A percentile compares a stretch with the other conserved stretches of the same genome.
Evolutionary conservation across 257 asterid species (phyloP).

Genomic region (Przewalskia tangutica): DNA sequence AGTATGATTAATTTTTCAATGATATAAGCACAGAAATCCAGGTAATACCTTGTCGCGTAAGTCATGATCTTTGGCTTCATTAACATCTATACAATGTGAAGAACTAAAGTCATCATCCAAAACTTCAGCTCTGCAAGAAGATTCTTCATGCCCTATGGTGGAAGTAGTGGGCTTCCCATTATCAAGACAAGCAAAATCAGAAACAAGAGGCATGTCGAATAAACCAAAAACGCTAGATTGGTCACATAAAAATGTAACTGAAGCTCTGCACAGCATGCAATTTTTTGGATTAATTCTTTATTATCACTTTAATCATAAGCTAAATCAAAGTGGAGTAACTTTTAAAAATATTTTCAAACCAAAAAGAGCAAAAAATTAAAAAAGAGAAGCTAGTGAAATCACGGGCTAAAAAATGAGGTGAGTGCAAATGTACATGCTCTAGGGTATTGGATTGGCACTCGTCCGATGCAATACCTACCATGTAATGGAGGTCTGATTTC

Average conservation of each 20-base stretch:
- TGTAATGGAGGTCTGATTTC: not conserved
- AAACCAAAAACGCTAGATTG: not conserved
- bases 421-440: not conserved
- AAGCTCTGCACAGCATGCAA: not conserved
- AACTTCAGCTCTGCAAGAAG: constrained; percentile 10
- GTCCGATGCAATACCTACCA: not conserved
- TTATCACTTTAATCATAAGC: not conserved
- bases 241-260: not conserved
- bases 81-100: constrained; percentile 12
- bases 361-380: not conserved
- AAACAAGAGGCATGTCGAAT: not conserved
- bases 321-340: not conserved
- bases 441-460: not conserved
- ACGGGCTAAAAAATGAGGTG: not conserved
- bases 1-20: not conserved
- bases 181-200: not conserved
- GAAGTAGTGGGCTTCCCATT: constrained; percentile 10
- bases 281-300: not conserved
- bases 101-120: constrained; percentile 9
- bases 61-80: constrained; percentile 2
- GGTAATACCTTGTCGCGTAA: constrained; percentile 7
- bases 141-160: constrained; percentile 9
- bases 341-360: not conserved
- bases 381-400: not conserved
- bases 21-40: not conserved